Conservation (phyloP, 768 basidiomycete species). For the Fistulinella prunicolor region DNA sequence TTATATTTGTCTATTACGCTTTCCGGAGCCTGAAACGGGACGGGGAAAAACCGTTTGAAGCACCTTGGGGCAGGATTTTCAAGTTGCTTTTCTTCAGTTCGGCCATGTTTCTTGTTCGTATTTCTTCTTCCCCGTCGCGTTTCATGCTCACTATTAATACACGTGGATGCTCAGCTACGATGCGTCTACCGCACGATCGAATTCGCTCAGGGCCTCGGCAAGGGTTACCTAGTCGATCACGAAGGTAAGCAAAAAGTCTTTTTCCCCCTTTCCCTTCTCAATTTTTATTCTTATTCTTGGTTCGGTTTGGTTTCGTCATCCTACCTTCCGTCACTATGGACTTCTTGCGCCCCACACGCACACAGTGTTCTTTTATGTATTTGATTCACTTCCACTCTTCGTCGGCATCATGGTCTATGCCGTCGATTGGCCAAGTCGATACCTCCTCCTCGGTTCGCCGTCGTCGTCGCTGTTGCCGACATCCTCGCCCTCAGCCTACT, state of each 20-base stretch:
- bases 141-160: background rate
- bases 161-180: too few species aligned
- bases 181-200: constrained; percentile 31
- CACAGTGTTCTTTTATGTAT: constrained; percentile 30
- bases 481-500: background rate
- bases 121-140: background rate
- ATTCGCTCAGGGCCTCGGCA: constrained; percentile 14
- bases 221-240: constrained; percentile 19
- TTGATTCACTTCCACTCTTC: constrained; percentile 30
- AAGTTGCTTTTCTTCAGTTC: constrained; percentile 25
- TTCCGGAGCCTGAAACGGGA: constrained; percentile 14
- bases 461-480: background rate
- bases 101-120: constrained; percentile 24
- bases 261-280: too few species aligned
- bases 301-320: too few species aligned
- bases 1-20: constrained; percentile 10
- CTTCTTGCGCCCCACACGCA: too few species aligned
- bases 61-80: constrained; percentile 21
- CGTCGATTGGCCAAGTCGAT: constrained; percentile 28
- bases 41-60: constrained; percentile 1
- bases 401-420: constrained; percentile 24
- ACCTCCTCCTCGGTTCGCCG: constrained; percentile 7
- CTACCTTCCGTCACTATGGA: too few species aligned
- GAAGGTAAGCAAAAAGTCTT: constrained; percentile 17
- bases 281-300: too few species aligned